A percentile compares a stretch with the other conserved stretches of the same genome.
phyloP scores from a whole-genome alignment of 331 rosid genomes.

The Pyracantha coccinea region DNA sequence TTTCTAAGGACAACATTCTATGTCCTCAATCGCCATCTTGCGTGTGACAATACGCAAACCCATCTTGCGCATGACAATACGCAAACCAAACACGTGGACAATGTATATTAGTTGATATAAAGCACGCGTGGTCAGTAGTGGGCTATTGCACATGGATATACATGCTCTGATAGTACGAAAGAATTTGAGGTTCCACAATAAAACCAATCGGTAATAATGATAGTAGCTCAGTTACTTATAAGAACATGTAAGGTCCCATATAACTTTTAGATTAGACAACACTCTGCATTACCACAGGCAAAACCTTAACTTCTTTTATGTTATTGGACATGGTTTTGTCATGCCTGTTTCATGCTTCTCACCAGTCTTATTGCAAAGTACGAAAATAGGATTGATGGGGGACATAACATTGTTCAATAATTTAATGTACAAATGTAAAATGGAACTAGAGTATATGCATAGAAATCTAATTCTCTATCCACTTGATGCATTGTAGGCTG shows the following conservation, averaged over 20 bases:
- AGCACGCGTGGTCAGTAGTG: neutral
- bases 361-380: too few species aligned
- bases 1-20: neutral
- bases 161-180: too few species aligned
- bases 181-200: too few species aligned
- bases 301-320: too few species aligned
- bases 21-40: neutral
- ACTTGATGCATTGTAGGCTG: neutral
- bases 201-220: too few species aligned
- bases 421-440: neutral
- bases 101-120: neutral
- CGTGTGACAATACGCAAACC: neutral
- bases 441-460: neutral
- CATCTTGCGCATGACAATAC: neutral
- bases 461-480: neutral
- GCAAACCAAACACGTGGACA: neutral
- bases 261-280: neutral
- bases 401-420: too few species aligned
- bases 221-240: too few species aligned
- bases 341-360: too few species aligned
- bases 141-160: too few species aligned
- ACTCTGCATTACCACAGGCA: too few species aligned
- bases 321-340: too few species aligned
- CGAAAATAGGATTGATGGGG: too few species aligned
- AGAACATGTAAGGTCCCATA: neutral